Evolutionary conservation across 2,329 filamentous ascomycete species (phyloP), one percentile per base, ranked within the genome.

Genomic region (Penicillium sp.): DNA sequence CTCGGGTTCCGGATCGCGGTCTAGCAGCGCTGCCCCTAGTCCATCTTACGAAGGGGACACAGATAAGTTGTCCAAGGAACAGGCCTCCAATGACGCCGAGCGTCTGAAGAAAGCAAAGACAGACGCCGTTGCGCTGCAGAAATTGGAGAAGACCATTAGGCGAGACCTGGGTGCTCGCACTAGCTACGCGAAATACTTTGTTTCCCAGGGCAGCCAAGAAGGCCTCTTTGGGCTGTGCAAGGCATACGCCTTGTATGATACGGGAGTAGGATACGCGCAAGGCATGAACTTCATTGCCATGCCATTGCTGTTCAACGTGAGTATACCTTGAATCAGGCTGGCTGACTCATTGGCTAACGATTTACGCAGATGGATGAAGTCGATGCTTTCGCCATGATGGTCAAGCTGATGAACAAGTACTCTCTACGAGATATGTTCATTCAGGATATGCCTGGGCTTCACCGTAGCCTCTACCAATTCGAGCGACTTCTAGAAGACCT

Each of bases 201-300:
- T 92, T 59, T 89, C 91, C 34, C 89, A 92, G 58, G 92, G 91
- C 34, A 85, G 96, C 41, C 94, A 97, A 72, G 94, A 97, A 66
- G 90, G 90, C 9, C 82, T 99, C 10, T 97, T 96, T 73, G 92
- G 92, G 37, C 85, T 99, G 35, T 99, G 94, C 79, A 99, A 97
- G 74, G 92, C 94, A 2, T 99, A 99, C 75, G 94, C 94, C 15
- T 80, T 99, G 31, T 97, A 92, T 65, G 94, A 99, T 67, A 91
- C 96, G 67, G 88, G 82, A 8, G 94, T 99, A 35, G 93, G 94
- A 32, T 99, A 99, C 72, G 93, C 95, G 0, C 94, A 99, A 73
- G 94, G 94, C 69, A 97, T 99, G 89, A 99, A 97, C 70, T 99
- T 99, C 68, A 85, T 99, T 56, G 89, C 91, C 46, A 97, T 97